These are phyloP conservation scores for Nemania diffusa DNA, from an alignment of 2,329 filamentous ascomycete species.

Conservation along the genomic window DNA sequence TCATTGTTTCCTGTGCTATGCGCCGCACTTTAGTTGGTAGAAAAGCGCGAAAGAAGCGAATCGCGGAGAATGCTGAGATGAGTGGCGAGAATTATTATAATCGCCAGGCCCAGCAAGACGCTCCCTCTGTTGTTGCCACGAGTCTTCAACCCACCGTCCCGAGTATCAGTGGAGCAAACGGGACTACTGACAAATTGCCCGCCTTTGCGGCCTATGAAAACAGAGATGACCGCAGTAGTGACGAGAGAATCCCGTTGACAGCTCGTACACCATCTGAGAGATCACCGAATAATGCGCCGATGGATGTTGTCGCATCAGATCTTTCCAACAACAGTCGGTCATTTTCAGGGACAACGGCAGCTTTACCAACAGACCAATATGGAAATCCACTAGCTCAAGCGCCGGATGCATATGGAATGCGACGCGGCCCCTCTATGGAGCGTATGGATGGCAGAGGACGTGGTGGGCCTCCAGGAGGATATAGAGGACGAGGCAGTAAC, in stretches of 20 bases:
- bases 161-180: slow-evolving; percentile 65
- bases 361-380: slow-evolving; percentile 66
- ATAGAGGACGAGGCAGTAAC: slow-evolving; percentile 63
- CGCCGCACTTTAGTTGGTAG: slow-evolving; percentile 88
- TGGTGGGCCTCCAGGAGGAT: slow-evolving; percentile 60
- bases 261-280: slow-evolving; percentile 69
- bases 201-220: slow-evolving; percentile 74
- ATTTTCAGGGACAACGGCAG: slow-evolving; percentile 55
- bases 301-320: slow-evolving; percentile 54
- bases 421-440: slow-evolving; percentile 59
- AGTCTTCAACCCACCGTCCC: slow-evolving; percentile 68
- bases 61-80: slow-evolving; percentile 96
- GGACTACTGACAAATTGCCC: slow-evolving; percentile 58
- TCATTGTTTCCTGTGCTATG: slow-evolving; percentile 93
- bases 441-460: slow-evolving; percentile 65
- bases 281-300: slow-evolving; percentile 59
- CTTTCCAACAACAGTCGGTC: slow-evolving; percentile 51
- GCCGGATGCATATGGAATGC: slow-evolving; percentile 59
- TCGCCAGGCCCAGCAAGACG: slow-evolving; percentile 68
- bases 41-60: slow-evolving; percentile 91
- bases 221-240: slow-evolving; percentile 69
- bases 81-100: slow-evolving; percentile 93
- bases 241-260: slow-evolving; percentile 78
- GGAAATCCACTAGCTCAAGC: slow-evolving; percentile 65
- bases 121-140: slow-evolving; percentile 53